phyloP scores from a whole-genome alignment of 805 yeast genomes.

The Candida vartiovaarae region DNA sequence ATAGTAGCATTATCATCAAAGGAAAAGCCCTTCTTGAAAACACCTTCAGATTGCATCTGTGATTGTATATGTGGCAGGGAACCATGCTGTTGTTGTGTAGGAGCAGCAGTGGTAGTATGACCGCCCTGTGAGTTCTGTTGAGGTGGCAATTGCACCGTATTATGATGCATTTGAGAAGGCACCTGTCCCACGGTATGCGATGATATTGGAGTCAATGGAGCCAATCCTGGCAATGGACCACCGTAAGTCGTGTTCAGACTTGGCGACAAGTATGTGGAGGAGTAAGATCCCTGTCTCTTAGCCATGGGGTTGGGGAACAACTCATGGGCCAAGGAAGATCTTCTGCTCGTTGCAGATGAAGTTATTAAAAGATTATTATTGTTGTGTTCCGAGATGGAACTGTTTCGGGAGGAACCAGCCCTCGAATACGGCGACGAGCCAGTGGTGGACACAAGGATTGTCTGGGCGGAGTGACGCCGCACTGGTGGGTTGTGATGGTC shows the following conservation, averaged over 20 bases:
- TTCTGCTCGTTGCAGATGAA: constrained; percentile 25
- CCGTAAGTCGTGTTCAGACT: constrained; percentile 17
- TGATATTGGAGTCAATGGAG: constrained; percentile 1
- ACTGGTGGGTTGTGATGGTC: constrained; percentile 19
- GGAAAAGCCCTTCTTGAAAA: constrained; percentile 13
- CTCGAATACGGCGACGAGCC: constrained; percentile 25
- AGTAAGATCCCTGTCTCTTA: constrained; percentile 17
- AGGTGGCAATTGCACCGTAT: too few relatives aligned
- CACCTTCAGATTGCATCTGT: constrained; percentile 1
- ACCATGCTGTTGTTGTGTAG: too few relatives aligned
- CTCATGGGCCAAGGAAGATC: constrained; percentile 38
- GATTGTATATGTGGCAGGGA: not conserved
- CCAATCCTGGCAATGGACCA: constrained; percentile 8
- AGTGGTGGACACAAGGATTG: constrained; percentile 14
- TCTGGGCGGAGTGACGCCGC: constrained; percentile 25
- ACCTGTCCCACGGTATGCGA: constrained; percentile 4
- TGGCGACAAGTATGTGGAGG: constrained; percentile 16
- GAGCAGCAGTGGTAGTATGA: too few relatives aligned
- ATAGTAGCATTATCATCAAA: constrained; percentile 2
- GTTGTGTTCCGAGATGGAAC: constrained; percentile 30
- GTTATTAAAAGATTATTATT: not conserved
- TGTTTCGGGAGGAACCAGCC: constrained; percentile 33
- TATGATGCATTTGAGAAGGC: constrained; percentile 2
- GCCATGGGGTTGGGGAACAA: constrained; percentile 30
- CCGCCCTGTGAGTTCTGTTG: too few relatives aligned